phyloP scores from a whole-genome alignment of 2,329 filamentous ascomycete species.

The Neofusicoccum kwambonambiense region DNA sequence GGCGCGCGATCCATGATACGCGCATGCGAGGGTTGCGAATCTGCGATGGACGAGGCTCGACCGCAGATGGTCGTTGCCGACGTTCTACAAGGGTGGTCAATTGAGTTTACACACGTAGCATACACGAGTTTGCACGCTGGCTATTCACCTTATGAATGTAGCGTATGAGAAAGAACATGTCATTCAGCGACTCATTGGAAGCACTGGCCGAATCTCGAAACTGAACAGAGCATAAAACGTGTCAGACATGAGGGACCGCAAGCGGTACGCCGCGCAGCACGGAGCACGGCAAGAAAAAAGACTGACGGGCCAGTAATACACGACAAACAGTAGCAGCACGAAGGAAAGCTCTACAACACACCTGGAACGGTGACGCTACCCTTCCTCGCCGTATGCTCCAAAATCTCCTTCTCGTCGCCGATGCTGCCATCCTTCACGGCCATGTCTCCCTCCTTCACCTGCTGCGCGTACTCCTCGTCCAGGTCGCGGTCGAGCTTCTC shows the following conservation, averaged over 20 bases:
- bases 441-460: neutral
- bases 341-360: neutral
- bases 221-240: neutral
- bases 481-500: constrained; percentile 36
- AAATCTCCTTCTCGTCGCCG: neutral
- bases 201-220: neutral
- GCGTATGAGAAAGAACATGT: neutral
- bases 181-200: neutral
- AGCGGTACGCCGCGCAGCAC: neutral
- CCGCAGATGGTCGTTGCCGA: constrained; percentile 37
- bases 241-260: neutral
- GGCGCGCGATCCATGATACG: too few species aligned
- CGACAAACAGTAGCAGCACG: neutral
- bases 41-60: too few species aligned
- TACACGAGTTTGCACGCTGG: neutral
- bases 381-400: neutral
- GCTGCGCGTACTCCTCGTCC: constrained; percentile 1
- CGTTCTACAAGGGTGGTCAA: constrained; percentile 15
- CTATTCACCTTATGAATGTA: neutral
- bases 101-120: neutral
- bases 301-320: neutral
- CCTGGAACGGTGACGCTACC: neutral
- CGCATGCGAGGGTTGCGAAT: too few species aligned
- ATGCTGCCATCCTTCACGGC: neutral
- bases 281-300: neutral